Base-by-base conservation (phyloP, 2,329 filamentous ascomycete genomes). In the Pseudovirgaria hyperparasitica region DNA sequence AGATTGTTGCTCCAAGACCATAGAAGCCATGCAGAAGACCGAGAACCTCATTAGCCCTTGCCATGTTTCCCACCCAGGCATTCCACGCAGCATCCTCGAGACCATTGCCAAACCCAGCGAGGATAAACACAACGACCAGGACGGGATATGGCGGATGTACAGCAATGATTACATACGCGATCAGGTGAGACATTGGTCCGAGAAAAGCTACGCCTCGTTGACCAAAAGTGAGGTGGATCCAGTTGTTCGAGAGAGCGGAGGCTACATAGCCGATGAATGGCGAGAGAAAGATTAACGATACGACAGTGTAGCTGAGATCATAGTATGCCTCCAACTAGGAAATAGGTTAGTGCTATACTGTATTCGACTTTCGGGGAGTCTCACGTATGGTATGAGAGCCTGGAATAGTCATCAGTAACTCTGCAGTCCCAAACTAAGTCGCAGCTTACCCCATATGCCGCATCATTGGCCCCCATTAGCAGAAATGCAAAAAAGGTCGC, bases 21-120 rank as follows among this genome's bases (percentile, higher is more conserved):
- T 84, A 87, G 19, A 70, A 69, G 1, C 70, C 76, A 46, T 85
- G 79, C 15, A 86, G 52, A 32, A 84, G 63, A 1, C 81, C 80
- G 2, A 84, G 64, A 2, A 87, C 57, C 44, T 85, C 73, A 45
- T 86, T 85, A 6, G 77, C 69, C 31, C 72, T 69, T 9, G 70
- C 63, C 73, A 87, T 80, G 40, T 75, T 77, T 8, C 81, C 81
- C 12, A 73, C 63, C 65, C 67, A 72, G 0, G 67, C 67, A 40
- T 69, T 70, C 60, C 67, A 73, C 5, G 62, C 70, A 0, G 67
- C 66, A 38, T 74, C 76, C 28, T 71, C 63, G 6, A 84, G 53
- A 3, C 80, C 80, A 45, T 77, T 82, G 1, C 79, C 79, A 25
- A 81, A 73, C 2, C 78, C 79, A 2, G 71, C 66, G 11, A 84